Percentiles rank a stretch among this genome's conserved stretches.
Conservation (phyloP, 1,284 basidiomycete genomes). For the Abortiporus biennis region DNA sequence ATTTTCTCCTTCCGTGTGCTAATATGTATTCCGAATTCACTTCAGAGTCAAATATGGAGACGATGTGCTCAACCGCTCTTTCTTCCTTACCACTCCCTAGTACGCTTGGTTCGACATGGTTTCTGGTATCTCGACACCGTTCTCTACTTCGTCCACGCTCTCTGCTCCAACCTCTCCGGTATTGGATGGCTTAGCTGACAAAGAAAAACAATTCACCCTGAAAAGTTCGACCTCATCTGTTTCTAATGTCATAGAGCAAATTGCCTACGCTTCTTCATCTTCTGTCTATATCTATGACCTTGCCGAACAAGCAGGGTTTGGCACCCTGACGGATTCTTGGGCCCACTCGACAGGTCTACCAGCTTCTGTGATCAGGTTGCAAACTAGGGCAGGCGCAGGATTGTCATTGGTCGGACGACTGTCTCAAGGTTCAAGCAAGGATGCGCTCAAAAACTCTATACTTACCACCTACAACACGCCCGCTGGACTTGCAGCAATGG, state of each 20-base stretch:
- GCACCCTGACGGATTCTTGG: slow-evolving; percentile 62
- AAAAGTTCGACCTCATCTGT: slow-evolving; percentile 35
- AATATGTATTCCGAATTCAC: no score
- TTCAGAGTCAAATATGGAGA: no score
- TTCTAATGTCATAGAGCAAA: slow-evolving; percentile 59
- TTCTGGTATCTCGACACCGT: slow-evolving; percentile 24
- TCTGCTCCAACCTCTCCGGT: slow-evolving; percentile 24
- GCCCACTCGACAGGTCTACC: slow-evolving; percentile 32
- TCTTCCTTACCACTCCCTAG: no score
- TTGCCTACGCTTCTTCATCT: slow-evolving; percentile 57
- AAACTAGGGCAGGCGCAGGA: slow-evolving; percentile 87
- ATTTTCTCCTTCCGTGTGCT: no score
- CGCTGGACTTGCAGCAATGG: slow-evolving; percentile 71
- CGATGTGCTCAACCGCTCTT: no score
- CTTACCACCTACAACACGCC: slow-evolving; percentile 77
- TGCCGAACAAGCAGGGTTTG: slow-evolving; percentile 75
- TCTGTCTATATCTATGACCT: slow-evolving; percentile 77
- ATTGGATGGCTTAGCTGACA: slow-evolving; percentile 17
- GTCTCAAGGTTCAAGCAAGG: slow-evolving; percentile 70
- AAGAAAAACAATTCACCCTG: slow-evolving; percentile 15
- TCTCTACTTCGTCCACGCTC: slow-evolving; percentile 27
- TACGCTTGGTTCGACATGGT: no score
- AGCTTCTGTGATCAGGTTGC: slow-evolving; percentile 62
- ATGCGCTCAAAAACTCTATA: slow-evolving; percentile 47
- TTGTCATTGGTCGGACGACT: slow-evolving; percentile 78